Conservation (phyloP, 179 eudicot species). For the Vitellaria paradoxa region DNA sequence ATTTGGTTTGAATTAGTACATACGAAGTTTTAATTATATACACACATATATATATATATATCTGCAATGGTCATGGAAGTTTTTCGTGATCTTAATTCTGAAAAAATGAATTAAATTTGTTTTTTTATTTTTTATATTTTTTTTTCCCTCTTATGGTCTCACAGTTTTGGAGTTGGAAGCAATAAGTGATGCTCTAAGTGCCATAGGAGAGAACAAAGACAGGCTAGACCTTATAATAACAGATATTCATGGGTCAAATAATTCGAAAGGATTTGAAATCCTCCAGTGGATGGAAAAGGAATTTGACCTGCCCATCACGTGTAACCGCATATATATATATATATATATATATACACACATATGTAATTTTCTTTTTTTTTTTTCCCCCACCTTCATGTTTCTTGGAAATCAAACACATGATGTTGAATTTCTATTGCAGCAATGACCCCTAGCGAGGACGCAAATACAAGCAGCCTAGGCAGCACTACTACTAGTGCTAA, state of each 20-base stretch:
- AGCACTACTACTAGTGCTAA: constrained; percentile 6
- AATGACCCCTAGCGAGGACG: constrained; percentile 14
- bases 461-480: background rate
- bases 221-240: constrained; percentile 19
- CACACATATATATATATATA: background rate
- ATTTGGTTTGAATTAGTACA: no score
- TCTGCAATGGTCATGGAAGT: background rate
- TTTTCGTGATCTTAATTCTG: background rate
- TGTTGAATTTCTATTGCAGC: constrained; percentile 23
- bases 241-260: constrained; percentile 16
- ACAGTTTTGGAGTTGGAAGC: constrained; percentile 19
- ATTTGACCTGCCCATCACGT: constrained; percentile 8
- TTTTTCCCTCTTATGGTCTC: background rate
- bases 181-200: constrained; percentile 12
- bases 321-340: constrained; percentile 16
- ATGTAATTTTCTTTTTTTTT: no score
- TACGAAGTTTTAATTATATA: no score
- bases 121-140: background rate
- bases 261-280: constrained; percentile 10
- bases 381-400: no score
- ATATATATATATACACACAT: background rate
- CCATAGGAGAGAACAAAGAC: constrained; percentile 20
- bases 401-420: background rate
- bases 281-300: constrained; percentile 11
- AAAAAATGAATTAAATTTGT: background rate